Evolutionary conservation across 2,329 filamentous ascomycete genomes (phyloP).

Genomic region (Tolypocladium pustulatum): DNA sequence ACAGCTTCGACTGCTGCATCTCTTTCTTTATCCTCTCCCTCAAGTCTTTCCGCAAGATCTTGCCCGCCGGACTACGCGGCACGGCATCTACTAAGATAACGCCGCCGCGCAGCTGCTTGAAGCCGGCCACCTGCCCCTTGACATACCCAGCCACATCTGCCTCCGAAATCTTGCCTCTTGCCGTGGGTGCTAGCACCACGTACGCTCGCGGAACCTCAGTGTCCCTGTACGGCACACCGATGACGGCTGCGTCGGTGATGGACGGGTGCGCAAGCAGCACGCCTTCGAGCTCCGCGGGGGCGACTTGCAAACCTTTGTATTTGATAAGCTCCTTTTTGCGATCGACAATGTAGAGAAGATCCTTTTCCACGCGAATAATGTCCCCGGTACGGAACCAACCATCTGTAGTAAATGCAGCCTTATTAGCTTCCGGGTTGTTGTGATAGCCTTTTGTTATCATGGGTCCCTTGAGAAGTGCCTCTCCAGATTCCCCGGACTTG

Average conservation of each 20-base stretch:
- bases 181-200: conserved; percentile 15
- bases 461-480: conserved; percentile 59
- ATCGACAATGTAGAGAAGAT: conserved; percentile 71
- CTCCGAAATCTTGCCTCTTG: conserved; percentile 12
- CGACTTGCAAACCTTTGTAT: conserved; percentile 53
- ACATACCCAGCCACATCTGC: conserved; percentile 16
- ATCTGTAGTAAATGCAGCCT: conserved; percentile 39
- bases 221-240: conserved; percentile 38
- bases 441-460: conserved; percentile 64
- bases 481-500: conserved; percentile 34
- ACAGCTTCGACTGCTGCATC: conserved; percentile 18
- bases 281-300: conserved; percentile 53
- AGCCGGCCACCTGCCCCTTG: conserved; percentile 26
- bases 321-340: conserved; percentile 58
- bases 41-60: conserved; percentile 32
- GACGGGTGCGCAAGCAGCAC: conserved; percentile 27
- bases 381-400: conserved; percentile 75
- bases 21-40: conserved; percentile 19
- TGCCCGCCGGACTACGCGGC: conserved; percentile 52
- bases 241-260: conserved; percentile 49
- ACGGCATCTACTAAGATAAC: conserved; percentile 55
- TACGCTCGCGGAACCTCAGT: conserved; percentile 39
- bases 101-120: conserved; percentile 61
- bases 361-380: conserved; percentile 58
- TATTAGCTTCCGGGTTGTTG: conserved; percentile 56